A percentile compares a stretch with the other conserved stretches of the same genome.
phyloP scores from a whole-genome alignment of 768 basidiomycete species.

The Boletus sp. region DNA sequence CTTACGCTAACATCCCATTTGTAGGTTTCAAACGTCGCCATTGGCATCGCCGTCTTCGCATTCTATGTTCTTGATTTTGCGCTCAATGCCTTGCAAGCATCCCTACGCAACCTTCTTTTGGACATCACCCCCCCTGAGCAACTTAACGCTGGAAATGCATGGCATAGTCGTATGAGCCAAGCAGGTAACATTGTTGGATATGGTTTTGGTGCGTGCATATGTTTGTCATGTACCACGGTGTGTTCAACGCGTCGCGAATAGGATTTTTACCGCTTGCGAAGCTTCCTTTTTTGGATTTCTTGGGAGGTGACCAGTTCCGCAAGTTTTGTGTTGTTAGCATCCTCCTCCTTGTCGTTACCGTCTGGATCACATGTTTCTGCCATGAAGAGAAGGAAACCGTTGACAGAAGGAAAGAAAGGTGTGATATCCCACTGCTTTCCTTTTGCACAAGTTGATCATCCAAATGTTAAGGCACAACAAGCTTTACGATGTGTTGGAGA shows the following conservation, averaged over 20 bases:
- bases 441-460: neutral
- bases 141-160: conserved; percentile 92
- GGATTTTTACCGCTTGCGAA: conserved; percentile 87
- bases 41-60: conserved; percentile 79
- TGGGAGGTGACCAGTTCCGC: conserved; percentile 92
- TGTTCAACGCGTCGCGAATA: conserved; percentile 24
- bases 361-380: conserved; percentile 83
- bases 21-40: conserved; percentile 68
- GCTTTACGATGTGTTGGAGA: conserved; percentile 69
- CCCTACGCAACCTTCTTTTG: conserved; percentile 87
- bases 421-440: conserved; percentile 5
- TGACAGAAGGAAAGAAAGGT: conserved; percentile 44
- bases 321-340: conserved; percentile 92
- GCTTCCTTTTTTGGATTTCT: conserved; percentile 69
- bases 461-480: conserved; percentile 39
- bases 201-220: conserved; percentile 64
- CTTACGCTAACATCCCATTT: neutral
- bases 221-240: neutral
- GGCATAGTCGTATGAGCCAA: conserved; percentile 95
- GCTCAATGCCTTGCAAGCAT: conserved; percentile 93
- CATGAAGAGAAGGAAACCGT: conserved; percentile 77
- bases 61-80: conserved; percentile 97
- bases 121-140: conserved; percentile 88
- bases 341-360: conserved; percentile 71
- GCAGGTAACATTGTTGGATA: conserved; percentile 96